A percentile compares a stretch with the other conserved stretches of the same genome.
Evolutionary conservation across 2,329 filamentous ascomycete species (phyloP).

Genomic region (Botrytis aclada): DNA sequence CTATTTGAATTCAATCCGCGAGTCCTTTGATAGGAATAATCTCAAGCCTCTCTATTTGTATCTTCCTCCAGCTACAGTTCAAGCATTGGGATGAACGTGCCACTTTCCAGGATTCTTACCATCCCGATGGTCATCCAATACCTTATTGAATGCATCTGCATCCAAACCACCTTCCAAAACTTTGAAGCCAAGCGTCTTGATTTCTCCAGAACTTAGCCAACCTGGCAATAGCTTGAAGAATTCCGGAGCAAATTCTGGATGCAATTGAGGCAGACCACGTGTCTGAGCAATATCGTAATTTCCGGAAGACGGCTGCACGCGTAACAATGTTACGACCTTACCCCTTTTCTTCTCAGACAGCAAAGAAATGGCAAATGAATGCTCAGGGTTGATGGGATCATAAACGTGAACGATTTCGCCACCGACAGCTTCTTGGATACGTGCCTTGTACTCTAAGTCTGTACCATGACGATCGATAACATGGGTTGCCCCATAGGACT

Average conservation of each 20-base stretch:
- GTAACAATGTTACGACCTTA: conserved; percentile 2
- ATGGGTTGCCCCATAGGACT: conserved; percentile 41
- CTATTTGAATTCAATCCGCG: background rate
- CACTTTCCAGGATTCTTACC: conserved; percentile 19
- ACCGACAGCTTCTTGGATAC: conserved; percentile 4
- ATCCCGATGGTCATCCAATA: conserved; percentile 17
- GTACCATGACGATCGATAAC: conserved; percentile 38
- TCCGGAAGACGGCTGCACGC: background rate
- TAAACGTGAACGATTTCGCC: conserved; percentile 14
- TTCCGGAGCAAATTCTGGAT: background rate
- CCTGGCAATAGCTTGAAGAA: conserved; percentile 6
- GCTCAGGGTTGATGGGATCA: conserved; percentile 17
- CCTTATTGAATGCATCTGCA: conserved; percentile 14
- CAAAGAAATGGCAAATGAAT: conserved; percentile 11
- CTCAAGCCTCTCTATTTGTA: background rate
- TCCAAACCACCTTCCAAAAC: conserved; percentile 15
- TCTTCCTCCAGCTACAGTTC: background rate
- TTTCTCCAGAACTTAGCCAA: conserved; percentile 8
- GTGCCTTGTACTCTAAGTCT: conserved; percentile 9
- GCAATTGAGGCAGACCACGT: background rate
- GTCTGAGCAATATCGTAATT: conserved; percentile 7
- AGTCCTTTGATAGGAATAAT: background rate
- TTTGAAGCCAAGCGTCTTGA: conserved; percentile 15
- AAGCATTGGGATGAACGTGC: conserved; percentile 14
- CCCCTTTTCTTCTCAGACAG: conserved; percentile 19